Evolutionary conservation across 75 land plant species (phyloP).

Genomic region (Adiantum capillusveneris): DNA sequence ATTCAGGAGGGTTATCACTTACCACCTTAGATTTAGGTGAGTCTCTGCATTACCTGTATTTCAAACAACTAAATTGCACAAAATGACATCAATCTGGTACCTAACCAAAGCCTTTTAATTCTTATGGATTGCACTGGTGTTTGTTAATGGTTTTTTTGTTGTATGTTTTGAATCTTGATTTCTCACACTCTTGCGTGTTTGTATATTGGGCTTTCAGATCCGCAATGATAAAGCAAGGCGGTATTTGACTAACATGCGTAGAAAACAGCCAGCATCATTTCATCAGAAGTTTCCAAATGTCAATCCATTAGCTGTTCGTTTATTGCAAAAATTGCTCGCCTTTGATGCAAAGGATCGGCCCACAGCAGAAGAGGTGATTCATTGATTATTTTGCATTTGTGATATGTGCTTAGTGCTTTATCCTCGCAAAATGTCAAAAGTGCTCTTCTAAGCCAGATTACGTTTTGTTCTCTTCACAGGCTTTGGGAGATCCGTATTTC

Average conservation of each 20-base stretch:
- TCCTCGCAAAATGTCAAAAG: background rate
- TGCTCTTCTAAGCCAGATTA: too few species aligned
- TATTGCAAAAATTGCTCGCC: conserved; percentile 49
- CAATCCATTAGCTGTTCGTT: conserved; percentile 49
- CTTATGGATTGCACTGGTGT: background rate
- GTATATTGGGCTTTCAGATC: conserved; percentile 44
- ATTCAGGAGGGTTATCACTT: too few species aligned
- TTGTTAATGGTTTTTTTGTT: background rate
- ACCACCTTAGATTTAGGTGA: too few species aligned
- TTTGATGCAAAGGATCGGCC: conserved; percentile 61
- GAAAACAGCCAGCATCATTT: conserved; percentile 37
- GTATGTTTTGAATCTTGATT: background rate
- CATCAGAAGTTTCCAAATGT: conserved; percentile 54
- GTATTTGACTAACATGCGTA: conserved; percentile 44
- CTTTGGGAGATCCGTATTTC: conserved; percentile 11
- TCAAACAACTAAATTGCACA: background rate
- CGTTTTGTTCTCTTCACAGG: conserved; percentile 5
- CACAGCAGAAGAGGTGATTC: conserved; percentile 49
- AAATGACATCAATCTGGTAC: too few species aligned
- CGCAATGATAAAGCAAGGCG: conserved; percentile 69
- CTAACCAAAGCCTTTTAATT: background rate
- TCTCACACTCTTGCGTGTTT: background rate
- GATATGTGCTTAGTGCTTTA: background rate
- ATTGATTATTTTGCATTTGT: background rate
- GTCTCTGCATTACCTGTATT: background rate